Conservation (phyloP, 2,329 filamentous ascomycete species). For the Cephalotrichum gorgonifer region DNA sequence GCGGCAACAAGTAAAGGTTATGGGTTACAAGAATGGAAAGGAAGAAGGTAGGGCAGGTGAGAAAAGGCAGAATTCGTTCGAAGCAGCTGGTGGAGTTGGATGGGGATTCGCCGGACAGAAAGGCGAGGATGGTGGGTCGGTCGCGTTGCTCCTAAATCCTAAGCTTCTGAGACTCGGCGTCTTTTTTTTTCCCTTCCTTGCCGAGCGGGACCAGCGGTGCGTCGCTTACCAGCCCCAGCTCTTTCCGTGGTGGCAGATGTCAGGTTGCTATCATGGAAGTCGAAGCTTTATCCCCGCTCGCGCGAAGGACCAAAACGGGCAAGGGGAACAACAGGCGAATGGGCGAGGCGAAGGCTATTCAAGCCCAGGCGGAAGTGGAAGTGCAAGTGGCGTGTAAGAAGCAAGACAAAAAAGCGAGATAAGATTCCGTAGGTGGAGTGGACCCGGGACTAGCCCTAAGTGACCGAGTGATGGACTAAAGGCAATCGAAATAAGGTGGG, state of each 20-base stretch:
- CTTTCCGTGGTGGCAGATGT: background rate
- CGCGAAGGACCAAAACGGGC: background rate
- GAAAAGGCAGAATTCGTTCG: background rate
- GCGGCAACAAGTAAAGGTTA: background rate
- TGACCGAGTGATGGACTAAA: background rate
- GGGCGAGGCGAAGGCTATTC: background rate
- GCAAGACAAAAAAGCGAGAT: background rate
- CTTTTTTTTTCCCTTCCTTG: background rate
- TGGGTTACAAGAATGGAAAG: background rate
- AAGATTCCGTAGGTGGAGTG: background rate
- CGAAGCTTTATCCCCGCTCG: background rate
- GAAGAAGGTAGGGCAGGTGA: background rate
- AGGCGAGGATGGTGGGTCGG: background rate
- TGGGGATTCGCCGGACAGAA: background rate
- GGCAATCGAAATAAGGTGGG: background rate
- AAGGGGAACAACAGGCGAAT: background rate
- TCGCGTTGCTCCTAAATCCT: background rate
- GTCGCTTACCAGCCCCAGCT: background rate
- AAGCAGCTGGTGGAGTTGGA: background rate
- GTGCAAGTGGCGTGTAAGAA: background rate
- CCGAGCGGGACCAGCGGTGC: background rate
- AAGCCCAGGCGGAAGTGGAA: too few relatives aligned
- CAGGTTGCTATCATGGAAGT: background rate
- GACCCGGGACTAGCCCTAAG: constrained; percentile 2
- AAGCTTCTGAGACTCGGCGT: background rate